Conservation (phyloP, 768 basidiomycete species). For the Phlebiopsis flavidoalba region DNA sequence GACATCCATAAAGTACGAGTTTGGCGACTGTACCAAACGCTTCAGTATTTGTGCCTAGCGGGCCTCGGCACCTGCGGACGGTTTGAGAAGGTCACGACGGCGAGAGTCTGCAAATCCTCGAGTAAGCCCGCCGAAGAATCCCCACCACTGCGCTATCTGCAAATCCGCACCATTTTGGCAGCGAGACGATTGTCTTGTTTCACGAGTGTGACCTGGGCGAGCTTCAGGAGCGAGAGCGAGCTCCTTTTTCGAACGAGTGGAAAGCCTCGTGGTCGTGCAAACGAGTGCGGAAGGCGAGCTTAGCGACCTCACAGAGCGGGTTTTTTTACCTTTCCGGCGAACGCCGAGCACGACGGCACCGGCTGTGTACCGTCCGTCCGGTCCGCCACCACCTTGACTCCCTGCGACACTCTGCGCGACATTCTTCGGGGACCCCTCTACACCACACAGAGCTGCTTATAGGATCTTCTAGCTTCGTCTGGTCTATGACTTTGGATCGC, state of each 20-base stretch:
- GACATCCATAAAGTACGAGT: conserved; percentile 99
- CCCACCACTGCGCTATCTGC: neutral
- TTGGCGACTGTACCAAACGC: conserved; percentile 96
- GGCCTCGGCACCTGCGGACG: conserved; percentile 79
- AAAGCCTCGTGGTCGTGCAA: conserved; percentile 7
- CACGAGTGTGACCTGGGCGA: conserved; percentile 13
- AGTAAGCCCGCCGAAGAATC: neutral
- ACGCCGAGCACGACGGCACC: conserved; percentile 2
- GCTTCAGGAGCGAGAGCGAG: conserved; percentile 12
- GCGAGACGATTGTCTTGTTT: conserved; percentile 3
- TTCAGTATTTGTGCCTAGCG: conserved; percentile 98
- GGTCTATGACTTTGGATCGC: neutral
- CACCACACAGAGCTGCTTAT: neutral
- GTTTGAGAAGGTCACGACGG: conserved; percentile 97
- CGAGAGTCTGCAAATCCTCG: conserved; percentile 68
- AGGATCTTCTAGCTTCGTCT: neutral
- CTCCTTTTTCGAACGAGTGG: conserved; percentile 22
- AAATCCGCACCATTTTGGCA: conserved; percentile 24
- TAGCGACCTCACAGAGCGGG: conserved; percentile 8
- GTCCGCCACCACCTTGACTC: conserved; percentile 4
- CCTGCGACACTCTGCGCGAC: neutral
- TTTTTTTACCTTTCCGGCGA: conserved; percentile 7
- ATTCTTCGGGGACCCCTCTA: neutral
- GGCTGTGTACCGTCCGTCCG: neutral
- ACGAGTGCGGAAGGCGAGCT: conserved; percentile 8